Evolutionary conservation across 441 rosid species (phyloP).

Genomic region (Capsella rubella): DNA sequence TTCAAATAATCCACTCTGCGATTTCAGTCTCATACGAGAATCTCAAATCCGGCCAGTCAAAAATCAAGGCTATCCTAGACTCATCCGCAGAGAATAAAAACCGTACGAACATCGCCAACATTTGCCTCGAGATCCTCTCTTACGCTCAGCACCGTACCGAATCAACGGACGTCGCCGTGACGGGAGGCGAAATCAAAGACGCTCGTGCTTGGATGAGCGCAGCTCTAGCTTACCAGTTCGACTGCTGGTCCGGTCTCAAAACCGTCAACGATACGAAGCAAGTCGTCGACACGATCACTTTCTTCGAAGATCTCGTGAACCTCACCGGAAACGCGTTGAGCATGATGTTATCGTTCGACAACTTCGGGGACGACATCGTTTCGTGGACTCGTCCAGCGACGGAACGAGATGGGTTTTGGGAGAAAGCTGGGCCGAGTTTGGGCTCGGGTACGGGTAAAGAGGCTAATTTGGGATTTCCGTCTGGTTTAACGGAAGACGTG

Average conservation of each 20-base stretch:
- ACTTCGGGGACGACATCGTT: slow-evolving; percentile 55
- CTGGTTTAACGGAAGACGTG: slow-evolving; percentile 54
- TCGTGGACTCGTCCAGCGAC: slow-evolving; percentile 71
- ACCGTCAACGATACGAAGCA: slow-evolving; percentile 60
- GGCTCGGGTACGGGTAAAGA: slow-evolving; percentile 34
- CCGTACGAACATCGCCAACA: slow-evolving; percentile 57
- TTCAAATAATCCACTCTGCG: slow-evolving; percentile 67
- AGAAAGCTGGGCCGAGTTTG: slow-evolving; percentile 41
- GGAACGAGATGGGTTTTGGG: slow-evolving; percentile 86
- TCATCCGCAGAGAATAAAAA: slow-evolving; percentile 54
- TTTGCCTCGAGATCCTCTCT: slow-evolving; percentile 59
- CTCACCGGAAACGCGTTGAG: slow-evolving; percentile 74
- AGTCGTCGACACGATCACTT: slow-evolving; percentile 57
- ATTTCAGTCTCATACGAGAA: slow-evolving; percentile 58
- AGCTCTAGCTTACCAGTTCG: slow-evolving; percentile 71
- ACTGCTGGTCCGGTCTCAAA: slow-evolving; percentile 72
- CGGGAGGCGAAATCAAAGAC: slow-evolving; percentile 57
- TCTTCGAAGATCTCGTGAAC: slow-evolving; percentile 51
- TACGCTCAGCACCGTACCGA: slow-evolving; percentile 60
- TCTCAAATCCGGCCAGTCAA: slow-evolving; percentile 55
- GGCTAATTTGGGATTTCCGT: slow-evolving; percentile 53
- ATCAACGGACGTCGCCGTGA: slow-evolving; percentile 47
- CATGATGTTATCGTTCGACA: slow-evolving; percentile 72
- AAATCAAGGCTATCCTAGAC: slow-evolving; percentile 58
- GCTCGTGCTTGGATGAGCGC: slow-evolving; percentile 91